Percentiles rank a stretch among this genome's conserved stretches.
These are phyloP conservation scores for Bifiguratus adelaidae DNA, from an alignment of 192 early-diverging fungal species.

Conservation along the genomic window DNA sequence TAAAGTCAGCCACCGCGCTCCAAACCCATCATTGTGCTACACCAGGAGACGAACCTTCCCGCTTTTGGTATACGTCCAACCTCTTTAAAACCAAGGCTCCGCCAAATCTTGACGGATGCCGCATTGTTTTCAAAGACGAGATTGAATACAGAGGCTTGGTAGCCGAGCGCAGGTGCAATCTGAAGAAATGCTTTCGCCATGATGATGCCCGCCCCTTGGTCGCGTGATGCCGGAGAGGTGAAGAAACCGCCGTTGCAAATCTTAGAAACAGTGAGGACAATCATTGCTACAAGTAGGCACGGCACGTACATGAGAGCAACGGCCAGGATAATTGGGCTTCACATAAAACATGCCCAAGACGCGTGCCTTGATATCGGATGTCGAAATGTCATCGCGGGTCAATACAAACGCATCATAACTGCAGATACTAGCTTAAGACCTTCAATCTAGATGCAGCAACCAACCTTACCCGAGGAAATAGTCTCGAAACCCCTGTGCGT, in stretches of 20 bases:
- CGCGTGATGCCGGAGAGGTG: slow-evolving; percentile 25
- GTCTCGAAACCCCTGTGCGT: slow-evolving; percentile 25
- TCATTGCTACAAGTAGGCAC: neutral
- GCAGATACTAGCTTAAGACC: neutral
- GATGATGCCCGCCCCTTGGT: slow-evolving; percentile 45
- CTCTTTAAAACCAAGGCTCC: slow-evolving; percentile 49
- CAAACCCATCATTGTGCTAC: neutral
- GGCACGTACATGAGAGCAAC: slow-evolving; percentile 30
- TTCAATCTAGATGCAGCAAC: neutral
- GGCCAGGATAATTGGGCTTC: slow-evolving; percentile 75
- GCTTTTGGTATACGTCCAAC: slow-evolving; percentile 60
- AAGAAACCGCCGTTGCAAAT: slow-evolving; percentile 75
- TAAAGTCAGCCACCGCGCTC: neutral
- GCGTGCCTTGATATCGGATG: slow-evolving; percentile 15
- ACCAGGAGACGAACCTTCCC: slow-evolving; percentile 25
- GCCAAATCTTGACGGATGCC: slow-evolving; percentile 54
- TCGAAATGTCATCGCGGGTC: slow-evolving; percentile 16
- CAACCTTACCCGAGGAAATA: slow-evolving; percentile 31
- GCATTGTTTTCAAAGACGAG: slow-evolving; percentile 66
- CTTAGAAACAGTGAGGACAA: slow-evolving; percentile 10
- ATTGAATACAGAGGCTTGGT: slow-evolving; percentile 68
- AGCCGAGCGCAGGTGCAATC: slow-evolving; percentile 56
- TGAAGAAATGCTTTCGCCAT: slow-evolving; percentile 50
- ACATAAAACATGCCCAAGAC: slow-evolving; percentile 63
- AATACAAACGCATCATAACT: slow-evolving; percentile 40